Percentiles rank a stretch among this genome's conserved stretches.
Conservation (phyloP, 2,329 filamentous ascomycete genomes). For the Ceratocystis smalleyi region DNA sequence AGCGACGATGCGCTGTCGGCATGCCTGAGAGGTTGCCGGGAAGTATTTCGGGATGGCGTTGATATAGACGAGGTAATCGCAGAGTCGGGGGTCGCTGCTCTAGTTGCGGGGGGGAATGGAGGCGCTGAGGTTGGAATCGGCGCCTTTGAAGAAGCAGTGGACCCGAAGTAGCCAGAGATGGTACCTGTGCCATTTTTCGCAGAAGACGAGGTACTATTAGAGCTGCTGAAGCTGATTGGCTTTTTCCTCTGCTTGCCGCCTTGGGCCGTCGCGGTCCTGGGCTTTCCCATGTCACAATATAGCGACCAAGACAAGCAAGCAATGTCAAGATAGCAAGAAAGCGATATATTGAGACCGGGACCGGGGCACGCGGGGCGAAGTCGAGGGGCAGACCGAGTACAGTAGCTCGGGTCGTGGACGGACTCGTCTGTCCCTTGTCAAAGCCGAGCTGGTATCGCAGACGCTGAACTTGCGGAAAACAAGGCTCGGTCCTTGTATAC, state of each 20-base stretch:
- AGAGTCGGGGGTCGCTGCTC: background rate
- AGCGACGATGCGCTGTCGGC: background rate
- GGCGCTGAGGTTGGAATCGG: background rate
- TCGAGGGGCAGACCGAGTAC: background rate
- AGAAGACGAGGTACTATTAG: background rate
- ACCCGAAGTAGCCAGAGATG: slow-evolving; percentile 1
- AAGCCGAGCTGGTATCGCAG: no score
- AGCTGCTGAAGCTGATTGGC: background rate
- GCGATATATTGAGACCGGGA: background rate
- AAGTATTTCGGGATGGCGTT: background rate
- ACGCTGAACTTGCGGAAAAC: no score
- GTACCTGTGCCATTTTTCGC: background rate
- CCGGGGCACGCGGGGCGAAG: background rate
- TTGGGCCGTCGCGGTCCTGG: background rate
- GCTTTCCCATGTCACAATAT: background rate
- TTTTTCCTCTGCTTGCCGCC: background rate
- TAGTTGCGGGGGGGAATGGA: background rate
- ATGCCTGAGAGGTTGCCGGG: background rate
- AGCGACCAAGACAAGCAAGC: background rate
- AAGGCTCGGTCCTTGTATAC: no score
- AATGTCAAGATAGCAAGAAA: background rate
- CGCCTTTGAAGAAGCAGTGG: background rate
- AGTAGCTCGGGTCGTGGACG: no score
- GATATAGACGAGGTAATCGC: background rate
- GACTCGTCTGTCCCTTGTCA: no score